These are phyloP conservation scores for Ichthyophonus hoferi DNA, from an alignment of 208 protist species.

Conservation along the genomic window DNA sequence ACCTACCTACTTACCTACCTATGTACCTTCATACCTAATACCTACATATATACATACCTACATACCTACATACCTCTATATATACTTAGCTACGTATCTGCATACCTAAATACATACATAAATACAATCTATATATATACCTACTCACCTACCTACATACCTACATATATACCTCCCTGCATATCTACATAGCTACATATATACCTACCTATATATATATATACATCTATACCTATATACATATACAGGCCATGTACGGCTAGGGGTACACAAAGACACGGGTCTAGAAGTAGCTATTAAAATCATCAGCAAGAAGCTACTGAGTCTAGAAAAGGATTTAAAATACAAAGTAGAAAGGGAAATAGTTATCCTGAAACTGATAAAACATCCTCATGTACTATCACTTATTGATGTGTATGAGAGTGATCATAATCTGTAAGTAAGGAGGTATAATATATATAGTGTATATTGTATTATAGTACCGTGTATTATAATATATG, in stretches of 20 bases:
- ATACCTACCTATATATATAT: not conserved
- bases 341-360: constrained; percentile 68
- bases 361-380: constrained; percentile 72
- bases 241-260: constrained; percentile 5
- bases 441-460: too few species aligned
- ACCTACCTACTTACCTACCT: too few species aligned
- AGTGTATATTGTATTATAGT: not conserved
- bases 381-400: constrained; percentile 70
- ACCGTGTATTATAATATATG: not conserved
- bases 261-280: constrained; percentile 15
- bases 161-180: not conserved
- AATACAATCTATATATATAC: too few species aligned
- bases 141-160: too few species aligned
- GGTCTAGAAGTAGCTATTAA: constrained; percentile 67
- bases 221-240: not conserved
- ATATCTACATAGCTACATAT: not conserved
- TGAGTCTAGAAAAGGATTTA: constrained; percentile 54
- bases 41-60: too few species aligned
- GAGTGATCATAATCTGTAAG: constrained; percentile 31
- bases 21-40: too few species aligned
- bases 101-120: too few species aligned
- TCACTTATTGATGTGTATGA: constrained; percentile 71
- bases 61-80: too few species aligned
- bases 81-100: too few species aligned
- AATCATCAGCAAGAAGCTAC: constrained; percentile 65